phyloP scores from a whole-genome alignment of 148 eudicot species.

The Fallopia convolvulus region DNA sequence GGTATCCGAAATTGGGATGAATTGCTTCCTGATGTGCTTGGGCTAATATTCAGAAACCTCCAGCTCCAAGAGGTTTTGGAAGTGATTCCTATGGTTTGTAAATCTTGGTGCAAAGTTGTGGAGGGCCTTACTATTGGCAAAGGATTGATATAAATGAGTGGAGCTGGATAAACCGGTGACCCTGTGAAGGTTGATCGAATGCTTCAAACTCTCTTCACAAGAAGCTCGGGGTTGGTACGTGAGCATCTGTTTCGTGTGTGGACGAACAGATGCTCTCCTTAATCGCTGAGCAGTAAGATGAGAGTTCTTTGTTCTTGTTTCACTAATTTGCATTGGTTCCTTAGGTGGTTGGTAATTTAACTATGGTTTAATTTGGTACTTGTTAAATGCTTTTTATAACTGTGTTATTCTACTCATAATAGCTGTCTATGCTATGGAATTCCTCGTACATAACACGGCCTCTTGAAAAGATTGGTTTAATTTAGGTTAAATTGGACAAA shows the following conservation, averaged over 20 bases:
- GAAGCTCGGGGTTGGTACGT: conserved; percentile 45
- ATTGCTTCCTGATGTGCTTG: conserved; percentile 55
- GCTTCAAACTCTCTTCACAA: conserved; percentile 45
- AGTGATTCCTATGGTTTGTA: conserved; percentile 66
- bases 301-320: neutral
- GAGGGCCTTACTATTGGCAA: conserved; percentile 78
- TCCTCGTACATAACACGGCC: too few relatives aligned
- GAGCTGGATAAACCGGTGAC: conserved; percentile 3
- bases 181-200: conserved; percentile 29
- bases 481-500: too few relatives aligned
- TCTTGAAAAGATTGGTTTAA: too few relatives aligned
- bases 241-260: conserved; percentile 46
- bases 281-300: conserved; percentile 54
- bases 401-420: neutral
- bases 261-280: conserved; percentile 41
- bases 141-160: conserved; percentile 54
- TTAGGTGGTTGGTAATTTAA: too few relatives aligned
- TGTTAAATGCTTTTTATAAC: too few relatives aligned
- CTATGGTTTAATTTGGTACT: too few relatives aligned
- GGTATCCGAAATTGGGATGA: conserved; percentile 43
- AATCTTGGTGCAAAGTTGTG: conserved; percentile 58
- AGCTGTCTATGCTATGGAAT: too few relatives aligned
- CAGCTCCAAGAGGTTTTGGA: conserved; percentile 36
- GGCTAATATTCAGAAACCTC: conserved; percentile 40
- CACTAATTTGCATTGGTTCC: neutral